These are phyloP conservation scores for Steccherinum ochraceum DNA, from an alignment of 768 basidiomycete species.

Conservation along the genomic window DNA sequence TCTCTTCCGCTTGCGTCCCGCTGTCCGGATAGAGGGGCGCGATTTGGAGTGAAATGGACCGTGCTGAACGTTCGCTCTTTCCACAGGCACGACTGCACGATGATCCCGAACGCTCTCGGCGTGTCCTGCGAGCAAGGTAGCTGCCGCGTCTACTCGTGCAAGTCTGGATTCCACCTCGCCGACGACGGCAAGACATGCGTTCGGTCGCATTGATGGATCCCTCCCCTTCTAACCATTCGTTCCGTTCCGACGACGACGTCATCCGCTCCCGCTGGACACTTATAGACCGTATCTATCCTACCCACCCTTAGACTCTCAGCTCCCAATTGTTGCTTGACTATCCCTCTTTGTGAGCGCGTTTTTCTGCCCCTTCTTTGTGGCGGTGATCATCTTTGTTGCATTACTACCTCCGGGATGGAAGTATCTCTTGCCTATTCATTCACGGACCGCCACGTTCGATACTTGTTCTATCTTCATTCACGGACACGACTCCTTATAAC, in stretches of 20 bases:
- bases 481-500: not conserved
- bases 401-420: not conserved
- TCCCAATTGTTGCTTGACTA: no score
- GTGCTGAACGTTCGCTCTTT: not conserved
- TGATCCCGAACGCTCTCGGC: conserved; percentile 15
- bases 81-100: conserved; percentile 24
- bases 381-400: not conserved
- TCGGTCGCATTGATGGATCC: not conserved
- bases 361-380: no score
- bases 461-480: not conserved
- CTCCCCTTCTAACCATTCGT: not conserved
- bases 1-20: not conserved
- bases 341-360: no score
- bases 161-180: conserved; percentile 16
- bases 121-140: conserved; percentile 22
- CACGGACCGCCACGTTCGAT: not conserved
- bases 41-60: not conserved
- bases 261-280: not conserved
- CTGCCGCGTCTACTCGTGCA: conserved; percentile 23
- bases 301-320: not conserved
- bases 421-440: not conserved
- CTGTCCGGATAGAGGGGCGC: not conserved
- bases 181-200: conserved; percentile 14
- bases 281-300: not conserved
- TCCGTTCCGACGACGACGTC: not conserved